A percentile compares a stretch with the other conserved stretches of the same genome.
Conservation (phyloP, 148 eudicot species). For the Amaranthus palmeri region DNA sequence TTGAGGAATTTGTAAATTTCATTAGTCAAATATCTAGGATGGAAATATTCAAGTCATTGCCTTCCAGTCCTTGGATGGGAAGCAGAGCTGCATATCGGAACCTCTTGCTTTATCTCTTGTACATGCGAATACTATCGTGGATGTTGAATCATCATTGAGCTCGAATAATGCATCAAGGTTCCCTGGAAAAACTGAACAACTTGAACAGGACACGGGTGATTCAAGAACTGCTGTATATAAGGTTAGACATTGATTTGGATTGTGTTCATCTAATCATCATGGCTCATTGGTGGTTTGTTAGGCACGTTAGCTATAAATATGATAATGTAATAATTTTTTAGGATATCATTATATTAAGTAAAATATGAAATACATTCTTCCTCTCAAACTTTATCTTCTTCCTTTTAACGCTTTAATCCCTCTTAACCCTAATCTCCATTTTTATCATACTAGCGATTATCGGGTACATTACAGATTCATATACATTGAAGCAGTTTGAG, state of each 20-base stretch:
- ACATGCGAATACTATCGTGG: conserved; percentile 48
- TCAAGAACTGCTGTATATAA: conserved; percentile 43
- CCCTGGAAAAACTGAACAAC: conserved; percentile 38
- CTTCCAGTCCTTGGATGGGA: conserved; percentile 92
- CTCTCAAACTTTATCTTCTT: too few relatives aligned
- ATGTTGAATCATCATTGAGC: conserved; percentile 71
- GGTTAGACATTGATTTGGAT: conserved; percentile 40
- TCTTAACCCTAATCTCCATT: too few relatives aligned
- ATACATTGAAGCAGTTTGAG: too few relatives aligned
- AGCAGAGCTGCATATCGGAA: conserved; percentile 48
- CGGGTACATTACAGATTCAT: too few relatives aligned
- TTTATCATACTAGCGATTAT: too few relatives aligned
- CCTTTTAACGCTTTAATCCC: too few relatives aligned
- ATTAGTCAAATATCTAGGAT: conserved; percentile 38
- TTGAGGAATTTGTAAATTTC: neutral
- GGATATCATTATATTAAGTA: too few relatives aligned
- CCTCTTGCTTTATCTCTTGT: conserved; percentile 61
- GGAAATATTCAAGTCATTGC: conserved; percentile 98
- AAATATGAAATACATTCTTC: too few relatives aligned
- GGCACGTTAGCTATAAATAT: too few relatives aligned
- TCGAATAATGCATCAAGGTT: conserved; percentile 56
- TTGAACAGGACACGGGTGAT: conserved; percentile 75
- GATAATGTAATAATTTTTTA: too few relatives aligned
- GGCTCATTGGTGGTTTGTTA: neutral
- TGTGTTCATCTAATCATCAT: neutral